Evolutionary conservation across 2,329 filamentous ascomycete genomes (phyloP).

Genomic region (Trichocomaceae sp.): DNA sequence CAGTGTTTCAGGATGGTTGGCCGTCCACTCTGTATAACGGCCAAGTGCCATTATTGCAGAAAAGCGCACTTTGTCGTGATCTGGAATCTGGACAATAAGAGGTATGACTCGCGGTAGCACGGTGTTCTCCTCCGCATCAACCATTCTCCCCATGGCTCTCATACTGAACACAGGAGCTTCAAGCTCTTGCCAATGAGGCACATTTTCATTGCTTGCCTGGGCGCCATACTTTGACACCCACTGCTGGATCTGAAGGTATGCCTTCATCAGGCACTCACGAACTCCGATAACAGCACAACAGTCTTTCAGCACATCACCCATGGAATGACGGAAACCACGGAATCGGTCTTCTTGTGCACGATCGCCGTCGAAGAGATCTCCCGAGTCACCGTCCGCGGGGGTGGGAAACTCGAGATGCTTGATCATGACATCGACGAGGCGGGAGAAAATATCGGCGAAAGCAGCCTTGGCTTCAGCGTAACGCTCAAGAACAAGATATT

Average conservation of each 20-base stretch:
- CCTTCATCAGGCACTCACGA: conserved; percentile 82
- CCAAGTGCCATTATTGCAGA: conserved; percentile 97
- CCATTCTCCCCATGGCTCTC: conserved; percentile 94
- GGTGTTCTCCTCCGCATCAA: conserved; percentile 76
- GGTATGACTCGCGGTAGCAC: conserved; percentile 90
- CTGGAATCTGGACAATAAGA: conserved; percentile 85
- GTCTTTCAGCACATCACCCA: conserved; percentile 97
- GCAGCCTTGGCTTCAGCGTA: conserved; percentile 76
- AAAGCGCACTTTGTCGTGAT: conserved; percentile 96
- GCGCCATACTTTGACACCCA: conserved; percentile 82
- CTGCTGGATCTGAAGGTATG: conserved; percentile 73
- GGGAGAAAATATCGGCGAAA: conserved; percentile 74
- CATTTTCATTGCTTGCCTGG: conserved; percentile 64
- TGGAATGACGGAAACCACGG: conserved; percentile 88
- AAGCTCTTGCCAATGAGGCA: conserved; percentile 93
- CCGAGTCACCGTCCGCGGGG: conserved; percentile 62
- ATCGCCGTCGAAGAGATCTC: conserved; percentile 90
- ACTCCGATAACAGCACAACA: conserved; percentile 94
- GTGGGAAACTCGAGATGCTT: conserved; percentile 81
- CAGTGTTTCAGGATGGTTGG: conserved; percentile 84
- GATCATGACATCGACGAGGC: conserved; percentile 87
- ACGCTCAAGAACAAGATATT: conserved; percentile 83
- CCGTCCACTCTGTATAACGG: conserved; percentile 96
- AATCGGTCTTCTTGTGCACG: conserved; percentile 96
- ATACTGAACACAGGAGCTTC: conserved; percentile 93